Evolutionary conservation across 108 stramenopile genomes (phyloP), one percentile per base, ranked within the genome.

Genomic region (Conticribra guillardii): DNA sequence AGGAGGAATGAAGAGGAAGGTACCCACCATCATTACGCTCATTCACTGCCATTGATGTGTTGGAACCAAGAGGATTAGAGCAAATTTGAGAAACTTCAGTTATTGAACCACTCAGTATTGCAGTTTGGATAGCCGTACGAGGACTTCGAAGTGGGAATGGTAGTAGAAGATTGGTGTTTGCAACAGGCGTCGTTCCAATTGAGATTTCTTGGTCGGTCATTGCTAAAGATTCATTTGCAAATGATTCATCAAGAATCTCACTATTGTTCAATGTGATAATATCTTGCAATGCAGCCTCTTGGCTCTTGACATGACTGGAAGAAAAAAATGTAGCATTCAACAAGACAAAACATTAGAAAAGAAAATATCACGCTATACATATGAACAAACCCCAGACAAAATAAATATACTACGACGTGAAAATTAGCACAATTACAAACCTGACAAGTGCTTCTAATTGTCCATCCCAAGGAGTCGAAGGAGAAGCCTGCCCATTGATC

Each of bases 381-480:
- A n/a, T n/a, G n/a, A n/a, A 41, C 37, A 5, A 41, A 41, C 37
- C 8, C 37, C 37, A 41, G 11, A 9, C 37, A 11, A 30, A 1
- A 15, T 17, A 64, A 24, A 34, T 55, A 47, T 44, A n/a, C n/a
- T n/a, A n/a, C n/a, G n/a, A n/a, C n/a, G n/a, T n/a, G n/a, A n/a
- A n/a, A n/a, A n/a, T n/a, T n/a, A n/a, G 50, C 21, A 29, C 50
- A 57, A 27, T 29, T 14, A 60, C 75, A 76, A 76, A 85, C 89
- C 80, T 85, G 34, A 90, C 85, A 29, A 95, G 79, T 24, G 89
- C 86, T 63, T 88, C 80, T 46, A 94, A 61, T 57, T 95, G 86
- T 21, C 85, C 85, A 61, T 95, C 94, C 94, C 94, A 95, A 4
- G 94, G 94, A 29, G 94, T 95, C 17, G 61, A 62, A 5, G 93